Percentiles rank a stretch among this genome's conserved stretches.
These are phyloP conservation scores for Xylariaceae sp. DNA, from an alignment of 2,329 filamentous ascomycete genomes.

Conservation along the genomic window DNA sequence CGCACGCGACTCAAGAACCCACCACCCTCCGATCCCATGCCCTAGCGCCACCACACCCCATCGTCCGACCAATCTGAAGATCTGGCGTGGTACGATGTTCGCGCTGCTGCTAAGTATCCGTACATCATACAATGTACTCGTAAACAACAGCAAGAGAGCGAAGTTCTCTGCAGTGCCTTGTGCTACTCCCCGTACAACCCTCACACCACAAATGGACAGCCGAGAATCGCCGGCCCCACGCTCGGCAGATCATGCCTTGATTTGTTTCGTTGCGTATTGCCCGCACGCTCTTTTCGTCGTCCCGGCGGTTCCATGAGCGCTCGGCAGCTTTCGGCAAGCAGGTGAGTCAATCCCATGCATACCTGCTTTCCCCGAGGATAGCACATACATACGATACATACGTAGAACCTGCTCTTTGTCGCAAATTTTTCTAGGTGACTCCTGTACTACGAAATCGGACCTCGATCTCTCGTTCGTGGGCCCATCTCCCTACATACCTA, in stretches of 20 bases:
- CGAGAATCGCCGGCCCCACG: slow-evolving; percentile 9
- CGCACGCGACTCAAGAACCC: slow-evolving; percentile 17
- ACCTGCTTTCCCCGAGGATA: too few species aligned
- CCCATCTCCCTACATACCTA: too few species aligned
- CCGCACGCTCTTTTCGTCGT: neutral
- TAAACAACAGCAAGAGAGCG: neutral
- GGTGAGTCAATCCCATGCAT: too few species aligned
- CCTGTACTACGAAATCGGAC: too few species aligned
- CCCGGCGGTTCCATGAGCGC: neutral
- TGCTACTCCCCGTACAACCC: neutral
- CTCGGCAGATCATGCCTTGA: slow-evolving; percentile 16
- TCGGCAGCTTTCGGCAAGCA: too few species aligned
- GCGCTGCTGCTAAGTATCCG: neutral
- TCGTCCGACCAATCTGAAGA: slow-evolving; percentile 6
- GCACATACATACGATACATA: too few species aligned
- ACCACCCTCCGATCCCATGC: slow-evolving; percentile 6
- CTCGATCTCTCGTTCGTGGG: too few species aligned
- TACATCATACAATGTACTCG: too few species aligned
- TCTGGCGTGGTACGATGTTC: slow-evolving; percentile 2
- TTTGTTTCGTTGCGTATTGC: neutral
- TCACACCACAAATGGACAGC: slow-evolving; percentile 1
- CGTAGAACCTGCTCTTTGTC: too few species aligned
- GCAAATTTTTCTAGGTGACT: too few species aligned
- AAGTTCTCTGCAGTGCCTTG: neutral
- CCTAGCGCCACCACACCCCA: slow-evolving; percentile 5